phyloP scores from a whole-genome alignment of 2,329 filamentous ascomycete species.

The Fusarium sp. region DNA sequence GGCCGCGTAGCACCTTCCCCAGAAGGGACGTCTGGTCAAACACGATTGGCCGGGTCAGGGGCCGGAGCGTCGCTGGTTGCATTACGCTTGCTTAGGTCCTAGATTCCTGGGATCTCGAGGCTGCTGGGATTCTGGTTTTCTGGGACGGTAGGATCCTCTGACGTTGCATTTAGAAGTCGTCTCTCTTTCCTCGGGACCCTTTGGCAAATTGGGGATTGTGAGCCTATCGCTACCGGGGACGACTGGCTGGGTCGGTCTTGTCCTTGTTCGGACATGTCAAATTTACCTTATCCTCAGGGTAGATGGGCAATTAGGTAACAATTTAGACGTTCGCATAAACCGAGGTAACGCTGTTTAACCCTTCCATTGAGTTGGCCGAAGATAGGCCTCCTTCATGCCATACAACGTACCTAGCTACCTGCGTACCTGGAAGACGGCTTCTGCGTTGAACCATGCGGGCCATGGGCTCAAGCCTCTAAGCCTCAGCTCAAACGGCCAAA shows the following conservation, averaged over 20 bases:
- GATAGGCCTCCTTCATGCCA: conserved; percentile 2
- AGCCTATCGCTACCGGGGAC: conserved; percentile 32
- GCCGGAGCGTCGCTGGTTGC: conserved; percentile 35
- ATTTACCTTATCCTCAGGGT: conserved; percentile 21
- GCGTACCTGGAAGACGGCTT: not conserved
- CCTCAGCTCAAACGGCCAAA: conserved; percentile 9
- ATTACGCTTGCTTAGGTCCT: conserved; percentile 14
- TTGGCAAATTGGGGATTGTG: conserved; percentile 13
- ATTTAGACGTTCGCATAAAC: conserved; percentile 24
- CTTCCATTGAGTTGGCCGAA: conserved; percentile 13
- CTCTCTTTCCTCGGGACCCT: conserved; percentile 25
- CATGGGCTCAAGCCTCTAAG: conserved; percentile 4
- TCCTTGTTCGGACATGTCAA: conserved; percentile 28
- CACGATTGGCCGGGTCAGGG: conserved; percentile 42
- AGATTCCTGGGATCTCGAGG: conserved; percentile 19
- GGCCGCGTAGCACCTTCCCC: conserved; percentile 36
- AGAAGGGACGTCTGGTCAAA: conserved; percentile 21
- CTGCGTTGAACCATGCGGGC: conserved; percentile 12
- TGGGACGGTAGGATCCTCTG: conserved; percentile 22
- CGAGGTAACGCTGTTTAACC: conserved; percentile 28
- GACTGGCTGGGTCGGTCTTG: conserved; percentile 28
- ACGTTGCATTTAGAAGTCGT: conserved; percentile 38
- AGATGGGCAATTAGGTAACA: conserved; percentile 13
- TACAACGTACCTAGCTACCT: not conserved
- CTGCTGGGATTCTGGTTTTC: conserved; percentile 12